Evolutionary conservation across 2,329 filamentous ascomycete species (phyloP), one percentile per base, ranked within the genome.

Genomic region (Lecanicillium sp.): DNA sequence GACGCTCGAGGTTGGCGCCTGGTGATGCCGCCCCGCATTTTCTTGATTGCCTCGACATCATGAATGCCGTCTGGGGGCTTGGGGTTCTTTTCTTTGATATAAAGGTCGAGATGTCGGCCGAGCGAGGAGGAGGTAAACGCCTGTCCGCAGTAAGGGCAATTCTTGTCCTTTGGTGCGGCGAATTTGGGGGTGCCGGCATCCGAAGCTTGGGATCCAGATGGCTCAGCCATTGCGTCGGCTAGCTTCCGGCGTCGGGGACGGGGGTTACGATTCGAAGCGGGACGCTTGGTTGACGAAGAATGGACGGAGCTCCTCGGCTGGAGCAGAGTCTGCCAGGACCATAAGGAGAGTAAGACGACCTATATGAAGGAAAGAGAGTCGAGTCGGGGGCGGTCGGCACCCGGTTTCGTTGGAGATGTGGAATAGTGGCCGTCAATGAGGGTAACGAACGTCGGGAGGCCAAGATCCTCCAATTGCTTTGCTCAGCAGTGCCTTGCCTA

Each of bases 111-210:
- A 62, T 97, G 90, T 33, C 90, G 83, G 36, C 90, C 90, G 38
- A 97, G 77, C 3, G 87, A 94, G 13, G 88, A 95, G 2, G 89
- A 96, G 13, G 90, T 96, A 57, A 96, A 97, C 6, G 83, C 73
- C 60, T 95, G 87, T 33, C 79, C 73, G 60, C 90, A 97, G 65
- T 87, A 97, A 27, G 82, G 85, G 59, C 90, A 96, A 47, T 72
- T 81, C 56, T 86, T 87, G 66, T 97, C 89, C 62, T 97, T 97
- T 43, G 73, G 62, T 13, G 83, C 72, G 44, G 54, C 44, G 31
- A 38, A 30, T 48, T 61, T 63, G 36, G 62, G 54, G 30, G 65
- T 65, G 43, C 51, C 56, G 20, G 58, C 53, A 36, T 69, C 66
- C 44, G 62, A 54, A 36, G 48, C 49, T 42, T 56, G 52, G 44